These are phyloP conservation scores for Jimgerdemannia flammicorona DNA, from an alignment of 192 early-diverging fungal species.

Conservation along the genomic window DNA sequence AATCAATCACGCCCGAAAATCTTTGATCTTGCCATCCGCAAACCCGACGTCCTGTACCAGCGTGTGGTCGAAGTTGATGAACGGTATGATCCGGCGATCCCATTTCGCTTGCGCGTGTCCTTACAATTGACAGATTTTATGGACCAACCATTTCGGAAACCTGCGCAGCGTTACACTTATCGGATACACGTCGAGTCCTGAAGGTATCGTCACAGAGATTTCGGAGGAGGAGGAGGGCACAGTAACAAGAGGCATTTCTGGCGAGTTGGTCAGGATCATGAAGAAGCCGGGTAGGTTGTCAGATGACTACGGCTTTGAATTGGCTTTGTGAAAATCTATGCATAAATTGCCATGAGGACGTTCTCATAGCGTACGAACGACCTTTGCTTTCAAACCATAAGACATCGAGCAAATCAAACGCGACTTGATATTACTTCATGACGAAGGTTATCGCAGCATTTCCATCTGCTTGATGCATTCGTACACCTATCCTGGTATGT, in stretches of 20 bases:
- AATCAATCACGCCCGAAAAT: constrained; percentile 93
- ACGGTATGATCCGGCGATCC: constrained; percentile 36
- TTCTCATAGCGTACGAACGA: too few relatives aligned
- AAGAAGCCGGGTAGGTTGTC: constrained; percentile 50
- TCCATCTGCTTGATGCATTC: constrained; percentile 94
- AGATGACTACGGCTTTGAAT: background rate
- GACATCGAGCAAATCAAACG: constrained; percentile 54
- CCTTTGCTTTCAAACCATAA: constrained; percentile 4
- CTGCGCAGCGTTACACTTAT: constrained; percentile 66
- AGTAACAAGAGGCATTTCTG: constrained; percentile 69
- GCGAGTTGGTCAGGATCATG: constrained; percentile 79
- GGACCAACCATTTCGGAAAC: too few relatives aligned
- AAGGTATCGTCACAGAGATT: constrained; percentile 33
- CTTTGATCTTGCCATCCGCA: constrained; percentile 87
- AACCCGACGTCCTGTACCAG: constrained; percentile 84
- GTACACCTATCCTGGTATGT: constrained; percentile 77
- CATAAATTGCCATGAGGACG: too few relatives aligned
- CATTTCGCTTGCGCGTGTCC: too few relatives aligned
- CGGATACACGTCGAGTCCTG: constrained; percentile 60
- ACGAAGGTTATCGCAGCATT: constrained; percentile 77
- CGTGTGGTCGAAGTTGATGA: constrained; percentile 82
- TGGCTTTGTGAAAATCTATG: background rate
- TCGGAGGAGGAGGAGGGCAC: constrained; percentile 29
- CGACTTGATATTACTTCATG: constrained; percentile 58
- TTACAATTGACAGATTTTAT: too few relatives aligned